phyloP scores from a whole-genome alignment of 78 protist genomes.

The Emiliania huxleyi region DNA sequence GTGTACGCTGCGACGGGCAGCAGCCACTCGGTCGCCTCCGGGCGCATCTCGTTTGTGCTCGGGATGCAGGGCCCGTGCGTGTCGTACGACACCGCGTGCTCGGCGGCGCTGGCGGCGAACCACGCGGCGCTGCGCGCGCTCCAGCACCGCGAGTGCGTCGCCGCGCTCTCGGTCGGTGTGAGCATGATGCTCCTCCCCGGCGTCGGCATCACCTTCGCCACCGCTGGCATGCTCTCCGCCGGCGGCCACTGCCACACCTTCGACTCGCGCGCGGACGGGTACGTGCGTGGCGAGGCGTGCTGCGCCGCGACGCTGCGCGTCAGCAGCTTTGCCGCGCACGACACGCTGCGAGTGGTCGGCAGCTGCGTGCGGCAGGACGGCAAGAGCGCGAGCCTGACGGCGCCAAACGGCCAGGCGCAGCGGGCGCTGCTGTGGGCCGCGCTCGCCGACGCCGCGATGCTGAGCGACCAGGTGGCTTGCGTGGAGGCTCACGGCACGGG shows the following conservation, averaged over 20 bases:
- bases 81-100: constrained; percentile 87
- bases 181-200: background rate
- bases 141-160: background rate
- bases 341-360: background rate
- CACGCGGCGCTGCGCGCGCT: constrained; percentile 45
- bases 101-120: constrained; percentile 70
- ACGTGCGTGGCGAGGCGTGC: constrained; percentile 74
- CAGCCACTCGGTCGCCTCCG: background rate
- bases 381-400: constrained; percentile 49
- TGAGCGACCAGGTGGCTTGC: constrained; percentile 30
- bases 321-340: background rate
- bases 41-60: constrained; percentile 67
- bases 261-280: constrained; percentile 80
- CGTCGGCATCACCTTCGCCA: constrained; percentile 21
- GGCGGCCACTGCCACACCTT: constrained; percentile 68
- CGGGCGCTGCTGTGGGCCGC: constrained; percentile 50
- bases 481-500: constrained; percentile 1
- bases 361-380: constrained; percentile 58
- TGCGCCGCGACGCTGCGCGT: background rate
- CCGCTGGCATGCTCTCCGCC: constrained; percentile 54
- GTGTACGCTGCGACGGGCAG: background rate
- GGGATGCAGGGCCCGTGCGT: constrained; percentile 78
- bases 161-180: background rate
- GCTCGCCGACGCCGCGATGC: background rate
- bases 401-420: constrained; percentile 69